Percentiles rank a stretch among this genome's conserved stretches.
These are phyloP conservation scores for Ascochyta lentis DNA, from an alignment of 2,329 filamentous ascomycete genomes.

Conservation along the genomic window DNA sequence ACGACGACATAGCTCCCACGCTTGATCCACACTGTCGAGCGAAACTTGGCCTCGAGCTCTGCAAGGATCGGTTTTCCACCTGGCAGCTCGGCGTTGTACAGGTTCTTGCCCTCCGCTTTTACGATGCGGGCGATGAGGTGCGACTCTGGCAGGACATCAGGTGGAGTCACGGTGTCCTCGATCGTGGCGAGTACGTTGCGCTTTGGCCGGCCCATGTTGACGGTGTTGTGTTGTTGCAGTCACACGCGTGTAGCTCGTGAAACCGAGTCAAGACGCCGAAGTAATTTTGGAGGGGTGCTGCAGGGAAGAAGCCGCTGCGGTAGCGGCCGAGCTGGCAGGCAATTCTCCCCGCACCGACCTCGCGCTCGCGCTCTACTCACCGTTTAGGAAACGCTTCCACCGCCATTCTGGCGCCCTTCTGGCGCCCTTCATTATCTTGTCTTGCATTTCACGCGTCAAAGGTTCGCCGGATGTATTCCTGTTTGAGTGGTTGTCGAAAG, in stretches of 20 bases:
- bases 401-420: slow-evolving; percentile 9
- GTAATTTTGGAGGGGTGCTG: slow-evolving; percentile 17
- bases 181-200: slow-evolving; percentile 79
- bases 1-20: slow-evolving; percentile 86
- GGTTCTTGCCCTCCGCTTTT: slow-evolving; percentile 85
- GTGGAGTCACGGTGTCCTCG: slow-evolving; percentile 70
- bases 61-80: slow-evolving; percentile 69
- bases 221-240: neutral
- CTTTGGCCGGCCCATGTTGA: slow-evolving; percentile 73
- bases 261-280: neutral
- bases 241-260: slow-evolving; percentile 4
- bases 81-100: slow-evolving; percentile 81
- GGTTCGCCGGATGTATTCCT: neutral
- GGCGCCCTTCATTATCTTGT: neutral
- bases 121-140: slow-evolving; percentile 77
- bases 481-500: neutral
- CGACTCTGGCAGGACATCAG: slow-evolving; percentile 59
- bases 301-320: neutral
- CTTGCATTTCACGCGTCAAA: slow-evolving; percentile 1
- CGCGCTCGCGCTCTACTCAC: slow-evolving; percentile 1
- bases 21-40: slow-evolving; percentile 93
- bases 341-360: slow-evolving; percentile 18
- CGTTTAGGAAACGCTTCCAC: slow-evolving; percentile 16
- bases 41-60: slow-evolving; percentile 84
- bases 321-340: slow-evolving; percentile 1